phyloP scores from a whole-genome alignment of 2,329 filamentous ascomycete species.

The Fonsecaea multimorphosa region DNA sequence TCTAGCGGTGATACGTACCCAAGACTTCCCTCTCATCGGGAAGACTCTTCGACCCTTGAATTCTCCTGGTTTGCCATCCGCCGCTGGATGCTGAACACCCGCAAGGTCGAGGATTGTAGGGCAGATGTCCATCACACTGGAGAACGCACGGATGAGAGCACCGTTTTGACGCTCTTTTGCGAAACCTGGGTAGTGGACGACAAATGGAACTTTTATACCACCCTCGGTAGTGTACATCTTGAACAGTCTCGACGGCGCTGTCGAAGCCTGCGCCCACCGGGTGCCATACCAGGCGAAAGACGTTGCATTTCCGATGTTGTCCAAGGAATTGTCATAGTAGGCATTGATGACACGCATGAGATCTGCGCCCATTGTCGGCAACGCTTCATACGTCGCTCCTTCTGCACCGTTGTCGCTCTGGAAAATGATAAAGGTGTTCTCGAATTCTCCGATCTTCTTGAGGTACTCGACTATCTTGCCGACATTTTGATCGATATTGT shows the following conservation, averaged over 20 bases:
- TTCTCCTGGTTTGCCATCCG: no score
- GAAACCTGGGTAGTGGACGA: slow-evolving; percentile 42
- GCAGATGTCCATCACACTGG: slow-evolving; percentile 59
- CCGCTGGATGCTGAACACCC: slow-evolving; percentile 47
- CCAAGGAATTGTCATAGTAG: slow-evolving; percentile 56
- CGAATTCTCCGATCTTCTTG: slow-evolving; percentile 52
- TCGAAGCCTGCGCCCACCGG: slow-evolving; percentile 56
- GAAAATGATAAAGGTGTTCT: slow-evolving; percentile 58
- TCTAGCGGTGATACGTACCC: no score
- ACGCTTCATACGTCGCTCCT: slow-evolving; percentile 53
- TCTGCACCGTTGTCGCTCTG: slow-evolving; percentile 59
- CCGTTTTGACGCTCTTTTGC: slow-evolving; percentile 29
- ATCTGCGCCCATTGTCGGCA: slow-evolving; percentile 49
- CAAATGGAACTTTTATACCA: slow-evolving; percentile 44
- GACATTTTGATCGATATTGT: slow-evolving; percentile 53
- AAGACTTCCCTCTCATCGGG: no score
- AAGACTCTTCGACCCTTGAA: no score
- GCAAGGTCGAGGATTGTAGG: slow-evolving; percentile 54
- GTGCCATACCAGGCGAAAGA: slow-evolving; percentile 59
- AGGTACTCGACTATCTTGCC: slow-evolving; percentile 55
- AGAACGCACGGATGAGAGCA: slow-evolving; percentile 43
- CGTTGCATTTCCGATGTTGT: slow-evolving; percentile 54
- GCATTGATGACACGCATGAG: slow-evolving; percentile 51
- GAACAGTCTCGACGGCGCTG: slow-evolving; percentile 48
- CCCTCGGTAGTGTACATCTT: slow-evolving; percentile 46